Evolutionary conservation across 768 basidiomycete genomes (phyloP).

Genomic region (Auricularia sp.): DNA sequence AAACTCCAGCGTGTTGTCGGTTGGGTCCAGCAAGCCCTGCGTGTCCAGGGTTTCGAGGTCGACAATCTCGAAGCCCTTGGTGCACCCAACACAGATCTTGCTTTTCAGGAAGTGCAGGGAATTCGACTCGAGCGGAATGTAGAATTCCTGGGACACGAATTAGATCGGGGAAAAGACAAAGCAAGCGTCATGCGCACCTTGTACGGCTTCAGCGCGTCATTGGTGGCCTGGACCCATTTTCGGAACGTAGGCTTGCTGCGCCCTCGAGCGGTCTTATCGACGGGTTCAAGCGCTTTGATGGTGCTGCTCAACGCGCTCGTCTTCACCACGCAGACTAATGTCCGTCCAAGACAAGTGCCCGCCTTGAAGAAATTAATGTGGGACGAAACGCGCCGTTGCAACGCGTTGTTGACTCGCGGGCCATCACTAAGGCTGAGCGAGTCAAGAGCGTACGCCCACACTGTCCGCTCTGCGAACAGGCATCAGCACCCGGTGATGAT

Average conservation of each 20-base stretch:
- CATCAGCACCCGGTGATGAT: background rate
- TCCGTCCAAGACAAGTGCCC: conserved; percentile 81
- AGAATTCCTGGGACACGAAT: conserved; percentile 66
- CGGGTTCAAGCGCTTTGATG: conserved; percentile 94
- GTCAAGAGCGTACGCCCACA: conserved; percentile 92
- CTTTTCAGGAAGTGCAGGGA: conserved; percentile 97
- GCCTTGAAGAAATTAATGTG: conserved; percentile 98
- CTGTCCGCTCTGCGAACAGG: conserved; percentile 65
- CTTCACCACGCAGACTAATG: conserved; percentile 94
- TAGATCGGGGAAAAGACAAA: background rate
- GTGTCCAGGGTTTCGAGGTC: conserved; percentile 96
- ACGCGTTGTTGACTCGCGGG: conserved; percentile 52
- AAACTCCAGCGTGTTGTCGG: conserved; percentile 85
- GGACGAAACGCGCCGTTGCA: conserved; percentile 88
- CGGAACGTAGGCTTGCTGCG: conserved; percentile 85
- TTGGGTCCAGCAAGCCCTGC: conserved; percentile 88
- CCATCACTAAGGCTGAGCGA: conserved; percentile 75
- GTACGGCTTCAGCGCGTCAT: conserved; percentile 87
- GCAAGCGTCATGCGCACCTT: conserved; percentile 41
- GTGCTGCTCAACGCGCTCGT: conserved; percentile 90
- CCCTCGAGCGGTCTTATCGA: conserved; percentile 76
- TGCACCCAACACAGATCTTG: conserved; percentile 92
- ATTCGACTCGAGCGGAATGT: conserved; percentile 93
- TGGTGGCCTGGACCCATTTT: conserved; percentile 86
- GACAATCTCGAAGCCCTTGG: conserved; percentile 96